Conservation (phyloP, 371 early-diverging fungal species). For the Sporodiniella umbellata region DNA sequence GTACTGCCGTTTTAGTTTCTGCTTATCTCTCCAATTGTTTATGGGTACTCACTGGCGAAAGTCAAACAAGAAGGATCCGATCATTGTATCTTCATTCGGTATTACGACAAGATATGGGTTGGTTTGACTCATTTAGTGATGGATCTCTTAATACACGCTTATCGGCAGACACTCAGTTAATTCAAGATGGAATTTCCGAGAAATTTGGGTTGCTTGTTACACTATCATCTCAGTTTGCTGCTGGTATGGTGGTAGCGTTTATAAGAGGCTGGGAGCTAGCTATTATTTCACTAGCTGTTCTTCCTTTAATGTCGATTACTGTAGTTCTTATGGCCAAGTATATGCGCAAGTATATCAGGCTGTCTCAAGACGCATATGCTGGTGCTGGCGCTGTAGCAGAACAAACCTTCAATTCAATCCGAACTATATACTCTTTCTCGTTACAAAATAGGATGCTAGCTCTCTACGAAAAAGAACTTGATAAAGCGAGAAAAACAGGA, state of each 20-base stretch:
- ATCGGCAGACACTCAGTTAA: slow-evolving; percentile 67
- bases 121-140: slow-evolving; percentile 71
- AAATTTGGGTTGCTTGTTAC: slow-evolving; percentile 77
- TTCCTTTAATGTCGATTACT: slow-evolving; percentile 50
- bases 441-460: slow-evolving; percentile 64
- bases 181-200: slow-evolving; percentile 83
- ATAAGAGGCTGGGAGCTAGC: slow-evolving; percentile 74
- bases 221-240: slow-evolving; percentile 32
- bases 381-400: slow-evolving; percentile 43
- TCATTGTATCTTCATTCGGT: slow-evolving; percentile 61
- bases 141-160: slow-evolving; percentile 71
- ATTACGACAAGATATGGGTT: slow-evolving; percentile 82
- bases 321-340: slow-evolving; percentile 62
- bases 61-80: slow-evolving; percentile 38
- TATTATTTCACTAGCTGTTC: slow-evolving; percentile 64
- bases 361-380: slow-evolving; percentile 31
- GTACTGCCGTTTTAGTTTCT: slow-evolving; percentile 24
- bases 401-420: slow-evolving; percentile 77
- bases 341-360: slow-evolving; percentile 42
- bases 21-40: slow-evolving; percentile 30
- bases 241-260: slow-evolving; percentile 50
- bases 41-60: slow-evolving; percentile 35
- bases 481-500: slow-evolving; percentile 51
- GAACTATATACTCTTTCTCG: slow-evolving; percentile 86
- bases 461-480: slow-evolving; percentile 55